Evolutionary conservation across 108 stramenopile genomes (phyloP).

Genomic region (Fragilaria radians): DNA sequence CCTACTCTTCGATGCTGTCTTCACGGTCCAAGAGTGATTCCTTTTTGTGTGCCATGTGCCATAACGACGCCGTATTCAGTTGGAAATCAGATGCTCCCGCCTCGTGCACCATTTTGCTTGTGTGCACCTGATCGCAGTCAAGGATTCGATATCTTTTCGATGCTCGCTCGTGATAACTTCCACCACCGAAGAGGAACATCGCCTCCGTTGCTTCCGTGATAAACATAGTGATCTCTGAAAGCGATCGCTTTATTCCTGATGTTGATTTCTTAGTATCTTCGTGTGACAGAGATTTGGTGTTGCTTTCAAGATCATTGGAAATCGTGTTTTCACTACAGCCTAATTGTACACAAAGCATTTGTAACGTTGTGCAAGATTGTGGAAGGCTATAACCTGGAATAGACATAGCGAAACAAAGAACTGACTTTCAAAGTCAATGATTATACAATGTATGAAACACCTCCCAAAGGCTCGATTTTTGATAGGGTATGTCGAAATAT

Average conservation of each 20-base stretch:
- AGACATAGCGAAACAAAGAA: too few species aligned
- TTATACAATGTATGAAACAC: too few species aligned
- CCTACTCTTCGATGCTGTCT: not conserved
- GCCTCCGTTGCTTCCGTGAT: not conserved
- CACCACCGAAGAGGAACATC: not conserved
- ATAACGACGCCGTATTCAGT: not conserved
- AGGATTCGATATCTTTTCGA: not conserved
- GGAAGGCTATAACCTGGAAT: too few species aligned
- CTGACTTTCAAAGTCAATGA: too few species aligned
- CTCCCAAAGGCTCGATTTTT: too few species aligned
- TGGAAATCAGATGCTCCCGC: not conserved
- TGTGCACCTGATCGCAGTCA: not conserved
- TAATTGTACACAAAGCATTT: too few species aligned
- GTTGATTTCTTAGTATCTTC: too few species aligned
- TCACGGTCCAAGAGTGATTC: not conserved
- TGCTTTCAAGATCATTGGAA: too few species aligned
- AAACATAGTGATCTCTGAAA: not conserved
- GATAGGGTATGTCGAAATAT: too few species aligned
- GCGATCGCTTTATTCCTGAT: not conserved
- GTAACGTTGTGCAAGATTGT: too few species aligned
- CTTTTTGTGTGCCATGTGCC: not conserved
- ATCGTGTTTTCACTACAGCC: too few species aligned
- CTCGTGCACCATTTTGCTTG: not conserved
- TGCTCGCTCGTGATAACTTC: not conserved
- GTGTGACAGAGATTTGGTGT: too few species aligned